Conservation (phyloP, 306 rosid genomes). For the Vachellia collinsii region DNA sequence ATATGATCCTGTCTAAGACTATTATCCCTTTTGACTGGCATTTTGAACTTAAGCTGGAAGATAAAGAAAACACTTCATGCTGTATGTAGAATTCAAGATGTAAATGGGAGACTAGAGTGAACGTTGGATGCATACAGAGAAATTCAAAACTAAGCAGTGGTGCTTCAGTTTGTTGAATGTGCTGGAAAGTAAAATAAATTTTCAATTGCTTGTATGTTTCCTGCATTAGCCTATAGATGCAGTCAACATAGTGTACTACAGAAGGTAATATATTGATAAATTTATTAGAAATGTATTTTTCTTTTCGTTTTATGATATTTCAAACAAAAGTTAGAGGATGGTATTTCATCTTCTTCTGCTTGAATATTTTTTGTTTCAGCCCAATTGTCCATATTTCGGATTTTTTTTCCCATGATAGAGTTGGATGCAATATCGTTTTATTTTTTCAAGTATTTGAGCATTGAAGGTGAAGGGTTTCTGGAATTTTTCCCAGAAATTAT, state of each 20-base stretch:
- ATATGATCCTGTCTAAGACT: neutral
- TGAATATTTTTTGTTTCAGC: neutral
- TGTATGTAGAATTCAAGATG: neutral
- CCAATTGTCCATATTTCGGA: neutral
- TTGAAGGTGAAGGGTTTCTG: neutral
- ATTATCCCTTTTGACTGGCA: too few relatives aligned
- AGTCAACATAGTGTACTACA: neutral
- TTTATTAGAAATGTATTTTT: neutral
- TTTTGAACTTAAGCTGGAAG: neutral
- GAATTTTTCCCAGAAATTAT: neutral
- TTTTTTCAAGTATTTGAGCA: neutral
- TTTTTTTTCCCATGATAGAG: neutral
- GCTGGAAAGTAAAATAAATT: too few relatives aligned
- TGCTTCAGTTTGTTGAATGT: neutral
- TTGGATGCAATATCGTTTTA: neutral
- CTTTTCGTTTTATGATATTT: neutral
- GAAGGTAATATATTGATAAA: neutral
- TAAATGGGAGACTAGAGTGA: neutral
- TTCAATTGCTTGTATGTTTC: neutral
- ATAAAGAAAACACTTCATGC: neutral
- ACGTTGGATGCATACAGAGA: slow-evolving; percentile 1
- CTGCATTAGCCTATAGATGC: neutral
- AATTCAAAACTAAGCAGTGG: neutral
- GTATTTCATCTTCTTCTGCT: neutral
- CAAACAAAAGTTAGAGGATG: neutral